Conservation (phyloP, 2,329 filamentous ascomycete species). For the Ophiognomonia clavigignenti-juglandacearum region DNA sequence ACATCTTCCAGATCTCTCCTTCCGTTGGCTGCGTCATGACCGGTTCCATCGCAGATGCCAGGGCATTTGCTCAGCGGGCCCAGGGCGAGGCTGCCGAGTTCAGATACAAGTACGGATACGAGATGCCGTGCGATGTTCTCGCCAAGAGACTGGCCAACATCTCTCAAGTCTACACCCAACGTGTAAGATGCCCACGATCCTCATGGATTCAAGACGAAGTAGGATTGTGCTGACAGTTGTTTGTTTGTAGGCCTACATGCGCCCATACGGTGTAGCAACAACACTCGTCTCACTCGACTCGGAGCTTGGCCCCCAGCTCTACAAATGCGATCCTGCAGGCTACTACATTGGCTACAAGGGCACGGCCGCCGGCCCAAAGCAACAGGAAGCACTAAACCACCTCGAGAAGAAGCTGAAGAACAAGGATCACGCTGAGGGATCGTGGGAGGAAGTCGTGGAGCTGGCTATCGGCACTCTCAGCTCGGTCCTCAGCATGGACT, state of each 20-base stretch:
- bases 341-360: conserved; percentile 99
- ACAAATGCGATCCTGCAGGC: conserved; percentile 96
- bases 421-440: conserved; percentile 89
- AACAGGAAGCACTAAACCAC: conserved; percentile 97
- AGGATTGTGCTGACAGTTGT: conserved; percentile 7
- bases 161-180: conserved; percentile 97
- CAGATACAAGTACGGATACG: conserved; percentile 97
- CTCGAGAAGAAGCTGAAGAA: conserved; percentile 99
- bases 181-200: conserved; percentile 49
- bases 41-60: conserved; percentile 93
- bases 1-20: conserved; percentile 95
- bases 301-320: conserved; percentile 89
- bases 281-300: conserved; percentile 92
- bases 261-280: conserved; percentile 90
- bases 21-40: conserved; percentile 98
- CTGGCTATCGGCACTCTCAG: conserved; percentile 92
- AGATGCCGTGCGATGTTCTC: conserved; percentile 97
- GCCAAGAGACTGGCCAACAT: conserved; percentile 98
- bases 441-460: conserved; percentile 97
- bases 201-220: conserved; percentile 5
- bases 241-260: conserved; percentile 75
- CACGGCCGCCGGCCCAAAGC: conserved; percentile 93
- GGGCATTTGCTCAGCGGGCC: conserved; percentile 87
- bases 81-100: conserved; percentile 96
- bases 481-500: conserved; percentile 96